Conservation (phyloP, 345 rosid species). For the Gossypium australe region DNA sequence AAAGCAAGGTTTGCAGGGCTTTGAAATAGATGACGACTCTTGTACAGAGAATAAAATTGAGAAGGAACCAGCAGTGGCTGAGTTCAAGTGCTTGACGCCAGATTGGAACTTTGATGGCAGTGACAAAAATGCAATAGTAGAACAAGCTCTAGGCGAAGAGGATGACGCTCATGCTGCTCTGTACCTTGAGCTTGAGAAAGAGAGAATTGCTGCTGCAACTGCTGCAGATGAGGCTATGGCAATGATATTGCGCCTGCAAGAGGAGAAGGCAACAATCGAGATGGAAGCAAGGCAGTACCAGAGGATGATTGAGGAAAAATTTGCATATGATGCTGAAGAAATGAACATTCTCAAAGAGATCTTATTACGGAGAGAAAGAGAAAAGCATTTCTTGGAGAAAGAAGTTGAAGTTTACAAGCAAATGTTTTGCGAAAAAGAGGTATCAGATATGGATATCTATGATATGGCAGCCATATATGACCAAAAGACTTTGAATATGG, state of each 20-base stretch:
- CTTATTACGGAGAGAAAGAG: slow-evolving; percentile 59
- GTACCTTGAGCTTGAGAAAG: slow-evolving; percentile 64
- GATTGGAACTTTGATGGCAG: slow-evolving; percentile 7
- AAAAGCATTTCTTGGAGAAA: slow-evolving; percentile 61
- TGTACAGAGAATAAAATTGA: slow-evolving; percentile 15
- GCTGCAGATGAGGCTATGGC: slow-evolving; percentile 78
- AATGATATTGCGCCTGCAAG: slow-evolving; percentile 59
- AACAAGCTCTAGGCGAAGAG: slow-evolving; percentile 44
- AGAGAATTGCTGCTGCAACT: slow-evolving; percentile 66
- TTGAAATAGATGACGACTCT: slow-evolving; percentile 24
- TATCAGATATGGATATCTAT: slow-evolving; percentile 26
- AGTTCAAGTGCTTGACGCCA: slow-evolving; percentile 22
- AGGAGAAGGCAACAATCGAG: slow-evolving; percentile 58
- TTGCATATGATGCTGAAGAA: slow-evolving; percentile 69
- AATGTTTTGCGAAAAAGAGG: slow-evolving; percentile 39
- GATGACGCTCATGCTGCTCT: slow-evolving; percentile 36
- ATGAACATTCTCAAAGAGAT: slow-evolving; percentile 74
- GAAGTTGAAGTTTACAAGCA: slow-evolving; percentile 55
- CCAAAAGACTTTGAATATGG: slow-evolving; percentile 20
- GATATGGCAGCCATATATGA: slow-evolving; percentile 1
- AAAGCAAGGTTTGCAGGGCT: slow-evolving; percentile 20
- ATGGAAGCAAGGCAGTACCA: slow-evolving; percentile 75
- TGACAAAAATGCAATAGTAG: slow-evolving; percentile 29
- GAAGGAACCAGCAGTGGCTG: slow-evolving; percentile 16
- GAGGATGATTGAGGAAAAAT: slow-evolving; percentile 72